Evolutionary conservation across 768 basidiomycete genomes (phyloP), one percentile per base, ranked within the genome.

Genomic region (Auricularia sp.): DNA sequence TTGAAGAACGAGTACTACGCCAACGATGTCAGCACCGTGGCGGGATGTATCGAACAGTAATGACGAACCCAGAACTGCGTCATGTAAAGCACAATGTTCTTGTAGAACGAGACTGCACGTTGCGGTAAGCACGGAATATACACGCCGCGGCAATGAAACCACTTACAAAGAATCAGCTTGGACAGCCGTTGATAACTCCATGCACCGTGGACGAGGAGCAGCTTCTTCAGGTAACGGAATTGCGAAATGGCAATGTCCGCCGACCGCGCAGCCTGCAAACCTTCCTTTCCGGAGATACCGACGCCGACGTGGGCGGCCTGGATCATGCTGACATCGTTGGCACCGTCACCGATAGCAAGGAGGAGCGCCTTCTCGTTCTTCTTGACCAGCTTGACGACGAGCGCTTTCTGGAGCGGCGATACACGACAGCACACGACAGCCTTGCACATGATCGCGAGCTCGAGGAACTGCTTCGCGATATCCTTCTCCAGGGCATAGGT

Each of bases 271-370:
- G 97, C 97, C 89, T 98, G 97, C 3, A 99, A 79, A 76, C 97
- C 97, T 89, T 99, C 96, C 29, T 98, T 91, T 63, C 96, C 96
- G 56, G 95, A 98, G 61, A 98, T 98, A 70, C 96, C 96, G 64
- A 98, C 89, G 36, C 96, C 96, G 58, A 98, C 92, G 72, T 98
- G 96, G 0, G 96, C 96, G 42, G 96, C 96, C 73, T 98, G 96
- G 66, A 98, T 98, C 96, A 98, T 98, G 73, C 92, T 92, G 69
- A 98, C 96, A 74, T 98, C 96, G 74, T 98, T 98, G 1, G 96
- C 96, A 62, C 96, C 96, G 68, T 98, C 96, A 24, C 96, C 96
- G 62, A 98, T 98, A 3, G 96, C 96, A 8, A 98, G 83, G n/a
- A 97, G 80, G 63, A 97, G 92, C 6, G 94, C 83, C 65, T 93